Evolutionary conservation across 2,329 filamentous ascomycete genomes (phyloP), one percentile per base, ranked within the genome.

Genomic region (Phialocephala sp.): DNA sequence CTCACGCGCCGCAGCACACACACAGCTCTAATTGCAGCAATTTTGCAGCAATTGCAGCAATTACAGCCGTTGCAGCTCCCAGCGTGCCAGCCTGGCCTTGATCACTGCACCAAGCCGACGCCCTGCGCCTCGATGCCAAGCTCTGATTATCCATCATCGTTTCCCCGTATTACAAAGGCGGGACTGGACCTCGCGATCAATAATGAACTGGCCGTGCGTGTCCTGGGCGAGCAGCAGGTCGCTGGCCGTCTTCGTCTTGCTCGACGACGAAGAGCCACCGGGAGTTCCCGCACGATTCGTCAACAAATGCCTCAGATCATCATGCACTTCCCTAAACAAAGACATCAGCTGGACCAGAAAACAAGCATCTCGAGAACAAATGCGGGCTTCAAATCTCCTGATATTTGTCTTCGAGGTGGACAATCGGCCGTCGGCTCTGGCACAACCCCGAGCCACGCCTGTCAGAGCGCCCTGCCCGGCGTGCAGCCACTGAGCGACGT

Each of bases 241-340:
- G 20, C 52, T 27, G 15, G 50, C 54, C 58, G 32, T 18, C 41
- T 37, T 37, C 45, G 4, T 37, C n/a, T n/a, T 37, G 55, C 54
- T 58, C 54, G 27, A 59, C 54, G 54, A 32, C 59, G n/a, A 41
- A 59, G 58, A 59, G 52, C 32, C 24, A 39, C 60, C 59, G 45
- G 57, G 32, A 66, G 18, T 37, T 59, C 37, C 57, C 59, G 59
- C 54, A 36, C 20, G 56, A 60, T 63, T 63, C 43, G 54, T 66
- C 54, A 61, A 61, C 56, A 66, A 64, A 68, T 66, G 45, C 64
- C 66, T 55, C 66, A 68, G 62, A 62, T 66, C 55, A 64, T 54
- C 61, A 59, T 60, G 64, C 58, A 56, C 60, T 64, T 61, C 41
- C 56, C 41, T 45, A 47, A 57, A 27, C 35, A 62, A 47, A 27